Evolutionary conservation across 768 basidiomycete species (phyloP).

Genomic region (Neoboletus brunneissimus): DNA sequence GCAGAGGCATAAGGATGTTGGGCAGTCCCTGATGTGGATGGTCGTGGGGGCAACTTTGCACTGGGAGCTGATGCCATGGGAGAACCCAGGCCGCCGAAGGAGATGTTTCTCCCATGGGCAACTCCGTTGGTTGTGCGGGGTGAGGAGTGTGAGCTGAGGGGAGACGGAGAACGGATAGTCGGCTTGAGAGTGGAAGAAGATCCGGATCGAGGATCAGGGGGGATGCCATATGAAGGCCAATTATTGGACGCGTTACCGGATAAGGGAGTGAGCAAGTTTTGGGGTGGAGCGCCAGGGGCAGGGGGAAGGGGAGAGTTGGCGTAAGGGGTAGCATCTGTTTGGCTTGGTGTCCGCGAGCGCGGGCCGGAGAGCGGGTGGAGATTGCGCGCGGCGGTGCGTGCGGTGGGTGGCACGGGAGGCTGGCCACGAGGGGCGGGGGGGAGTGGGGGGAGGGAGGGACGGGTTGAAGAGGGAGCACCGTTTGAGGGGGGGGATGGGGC

Average conservation of each 20-base stretch:
- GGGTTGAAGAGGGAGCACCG: constrained; percentile 27
- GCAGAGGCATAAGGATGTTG: constrained; percentile 61
- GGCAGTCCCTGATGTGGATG: constrained; percentile 41
- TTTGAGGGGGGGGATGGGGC: constrained; percentile 25
- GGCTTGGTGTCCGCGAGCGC: constrained; percentile 53
- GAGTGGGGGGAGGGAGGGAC: constrained; percentile 59
- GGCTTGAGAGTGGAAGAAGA: constrained; percentile 41
- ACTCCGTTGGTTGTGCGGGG: constrained; percentile 42
- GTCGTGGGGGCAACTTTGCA: constrained; percentile 43
- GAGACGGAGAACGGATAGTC: constrained; percentile 39
- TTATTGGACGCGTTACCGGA: constrained; percentile 30
- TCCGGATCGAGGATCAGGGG: constrained; percentile 58
- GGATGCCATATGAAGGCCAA: constrained; percentile 53
- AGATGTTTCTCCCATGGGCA: constrained; percentile 53
- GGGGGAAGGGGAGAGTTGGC: constrained; percentile 42
- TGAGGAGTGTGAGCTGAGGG: constrained; percentile 22
- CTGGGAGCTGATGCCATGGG: constrained; percentile 35
- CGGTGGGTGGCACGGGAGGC: constrained; percentile 48
- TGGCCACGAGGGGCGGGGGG: constrained; percentile 69
- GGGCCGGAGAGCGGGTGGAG: constrained; percentile 36
- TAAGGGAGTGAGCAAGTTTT: constrained; percentile 43
- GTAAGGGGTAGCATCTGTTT: constrained; percentile 49
- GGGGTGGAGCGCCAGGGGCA: constrained; percentile 31
- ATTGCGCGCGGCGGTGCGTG: constrained; percentile 32
- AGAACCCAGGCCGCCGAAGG: constrained; percentile 43